Evolutionary conservation across 192 early-diverging fungal genomes (phyloP).

Genomic region (Borealophlyctis nickersoniae): DNA sequence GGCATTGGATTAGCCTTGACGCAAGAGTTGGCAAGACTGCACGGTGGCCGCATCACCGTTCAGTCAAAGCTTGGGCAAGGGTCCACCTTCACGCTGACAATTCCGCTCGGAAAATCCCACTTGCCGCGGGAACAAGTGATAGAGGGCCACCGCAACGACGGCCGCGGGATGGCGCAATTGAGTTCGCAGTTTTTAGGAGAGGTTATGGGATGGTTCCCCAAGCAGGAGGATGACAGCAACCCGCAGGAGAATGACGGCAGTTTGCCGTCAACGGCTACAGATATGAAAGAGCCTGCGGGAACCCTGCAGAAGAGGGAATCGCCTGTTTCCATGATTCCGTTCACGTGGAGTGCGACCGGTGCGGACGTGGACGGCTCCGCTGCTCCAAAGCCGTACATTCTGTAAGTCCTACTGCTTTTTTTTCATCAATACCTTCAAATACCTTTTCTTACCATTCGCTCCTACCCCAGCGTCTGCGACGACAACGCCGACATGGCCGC

Average conservation of each 20-base stretch:
- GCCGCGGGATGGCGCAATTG: background rate
- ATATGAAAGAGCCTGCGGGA: no score
- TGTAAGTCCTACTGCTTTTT: background rate
- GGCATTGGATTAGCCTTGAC: constrained; percentile 52
- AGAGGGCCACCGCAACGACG: background rate
- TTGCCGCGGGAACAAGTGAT: background rate
- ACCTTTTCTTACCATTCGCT: no score
- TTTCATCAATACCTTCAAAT: no score
- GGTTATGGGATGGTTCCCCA: background rate
- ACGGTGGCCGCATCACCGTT: constrained; percentile 43
- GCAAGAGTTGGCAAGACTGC: constrained; percentile 41
- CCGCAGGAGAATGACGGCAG: background rate
- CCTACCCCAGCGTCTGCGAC: constrained; percentile 17
- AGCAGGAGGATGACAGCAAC: background rate
- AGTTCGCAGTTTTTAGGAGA: background rate
- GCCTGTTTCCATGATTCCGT: no score
- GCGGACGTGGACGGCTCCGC: background rate
- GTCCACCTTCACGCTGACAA: constrained; percentile 13
- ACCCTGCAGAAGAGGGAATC: no score
- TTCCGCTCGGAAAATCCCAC: constrained; percentile 16
- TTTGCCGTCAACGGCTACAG: no score
- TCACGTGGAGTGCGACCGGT: background rate
- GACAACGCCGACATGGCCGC: constrained; percentile 25
- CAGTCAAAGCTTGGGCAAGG: constrained; percentile 14
- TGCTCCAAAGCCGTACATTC: background rate